Percentiles rank a stretch among this genome's conserved stretches.
These are phyloP conservation scores for Sporothrix curviconia DNA, from an alignment of 2,329 filamentous ascomycete genomes.

Conservation along the genomic window DNA sequence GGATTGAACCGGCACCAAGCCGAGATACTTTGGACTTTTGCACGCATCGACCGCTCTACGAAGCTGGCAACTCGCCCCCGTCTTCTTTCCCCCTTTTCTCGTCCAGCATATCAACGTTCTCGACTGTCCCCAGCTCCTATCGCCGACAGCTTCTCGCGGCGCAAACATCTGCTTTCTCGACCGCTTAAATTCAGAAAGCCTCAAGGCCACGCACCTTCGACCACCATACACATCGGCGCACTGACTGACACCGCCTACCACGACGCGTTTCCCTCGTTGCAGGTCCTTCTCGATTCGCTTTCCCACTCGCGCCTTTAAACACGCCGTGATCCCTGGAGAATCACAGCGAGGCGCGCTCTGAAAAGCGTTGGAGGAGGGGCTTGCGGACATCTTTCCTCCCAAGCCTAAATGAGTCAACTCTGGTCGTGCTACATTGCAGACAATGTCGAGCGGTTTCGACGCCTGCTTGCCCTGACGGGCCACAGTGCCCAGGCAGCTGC, in stretches of 20 bases:
- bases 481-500: constrained; percentile 46
- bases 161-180: neutral
- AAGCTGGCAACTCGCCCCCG: neutral
- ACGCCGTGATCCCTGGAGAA: constrained; percentile 77
- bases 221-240: neutral
- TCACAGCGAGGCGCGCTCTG: constrained; percentile 78
- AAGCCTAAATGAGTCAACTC: constrained; percentile 70
- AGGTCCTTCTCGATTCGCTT: constrained; percentile 14
- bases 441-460: constrained; percentile 92
- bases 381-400: constrained; percentile 11
- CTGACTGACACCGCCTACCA: neutral
- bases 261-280: neutral
- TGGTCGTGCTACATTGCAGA: constrained; percentile 97
- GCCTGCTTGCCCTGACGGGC: constrained; percentile 69
- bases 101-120: neutral
- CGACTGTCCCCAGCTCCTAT: neutral
- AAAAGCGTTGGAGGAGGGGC: constrained; percentile 42
- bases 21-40: neutral
- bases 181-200: neutral
- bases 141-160: neutral
- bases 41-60: neutral
- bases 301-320: constrained; percentile 67
- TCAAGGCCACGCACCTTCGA: neutral
- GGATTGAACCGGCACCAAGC: neutral
- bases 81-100: neutral